These are phyloP conservation scores for Yueomyces sp. DNA, from an alignment of 805 yeast genomes.

Conservation along the genomic window DNA sequence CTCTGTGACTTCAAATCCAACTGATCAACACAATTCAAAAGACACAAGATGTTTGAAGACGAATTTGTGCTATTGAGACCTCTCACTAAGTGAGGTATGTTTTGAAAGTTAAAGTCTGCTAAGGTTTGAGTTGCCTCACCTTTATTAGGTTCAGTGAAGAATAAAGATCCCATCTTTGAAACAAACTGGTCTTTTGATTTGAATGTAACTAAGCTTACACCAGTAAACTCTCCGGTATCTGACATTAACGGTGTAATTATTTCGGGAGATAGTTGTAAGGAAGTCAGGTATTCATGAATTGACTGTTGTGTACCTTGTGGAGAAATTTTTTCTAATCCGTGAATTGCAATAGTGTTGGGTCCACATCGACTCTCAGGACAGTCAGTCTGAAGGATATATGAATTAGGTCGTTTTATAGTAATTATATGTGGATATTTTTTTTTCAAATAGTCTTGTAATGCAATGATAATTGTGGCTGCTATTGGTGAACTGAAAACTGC, in stretches of 20 bases:
- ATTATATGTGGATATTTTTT: conserved; percentile 2
- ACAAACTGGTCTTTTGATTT: background rate
- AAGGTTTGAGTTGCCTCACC: conserved; percentile 7
- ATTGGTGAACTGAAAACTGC: background rate
- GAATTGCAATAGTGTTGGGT: conserved; percentile 10
- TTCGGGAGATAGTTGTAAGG: too few relatives aligned
- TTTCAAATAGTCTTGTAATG: conserved; percentile 13
- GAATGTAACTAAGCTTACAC: background rate
- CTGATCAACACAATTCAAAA: conserved; percentile 53
- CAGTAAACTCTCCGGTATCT: background rate
- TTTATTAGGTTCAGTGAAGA: conserved; percentile 13
- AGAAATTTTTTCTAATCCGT: conserved; percentile 1
- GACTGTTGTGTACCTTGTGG: too few relatives aligned
- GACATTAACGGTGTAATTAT: background rate
- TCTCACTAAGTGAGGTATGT: conserved; percentile 25
- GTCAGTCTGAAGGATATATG: conserved; percentile 12
- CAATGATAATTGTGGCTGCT: conserved; percentile 11
- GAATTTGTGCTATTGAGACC: conserved; percentile 1
- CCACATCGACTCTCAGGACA: conserved; percentile 10
- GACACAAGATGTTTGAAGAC: conserved; percentile 39
- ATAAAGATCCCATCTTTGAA: too few relatives aligned
- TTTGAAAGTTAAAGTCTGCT: conserved; percentile 20
- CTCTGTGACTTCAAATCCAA: conserved; percentile 45
- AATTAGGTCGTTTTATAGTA: conserved; percentile 18
- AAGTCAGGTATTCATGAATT: too few relatives aligned